Evolutionary conservation across 106 monocot species (phyloP).

Genomic region (Dioscorea zingiberensis): DNA sequence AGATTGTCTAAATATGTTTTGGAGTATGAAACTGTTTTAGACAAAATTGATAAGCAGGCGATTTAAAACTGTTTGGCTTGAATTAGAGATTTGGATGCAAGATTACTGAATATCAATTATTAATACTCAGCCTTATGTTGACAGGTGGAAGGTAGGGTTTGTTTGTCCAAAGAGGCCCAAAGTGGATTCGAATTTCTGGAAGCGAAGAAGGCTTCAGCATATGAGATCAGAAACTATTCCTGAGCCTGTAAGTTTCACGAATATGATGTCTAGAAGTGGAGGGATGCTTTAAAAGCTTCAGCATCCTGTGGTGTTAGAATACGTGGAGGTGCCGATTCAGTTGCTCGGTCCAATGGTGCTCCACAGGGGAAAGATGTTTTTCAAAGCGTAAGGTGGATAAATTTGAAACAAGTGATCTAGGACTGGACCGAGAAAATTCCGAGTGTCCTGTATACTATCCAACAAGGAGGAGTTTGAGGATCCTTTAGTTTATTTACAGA

Average conservation of each 20-base stretch:
- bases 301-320: conserved; percentile 33
- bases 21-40: too few relatives aligned
- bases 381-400: conserved; percentile 45
- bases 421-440: conserved; percentile 75
- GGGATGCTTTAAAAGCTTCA: conserved; percentile 54
- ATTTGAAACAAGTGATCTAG: conserved; percentile 59
- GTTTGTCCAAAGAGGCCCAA: conserved; percentile 45
- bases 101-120: too few relatives aligned
- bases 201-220: conserved; percentile 38
- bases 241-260: conserved; percentile 23
- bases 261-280: conserved; percentile 47
- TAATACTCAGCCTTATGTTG: too few relatives aligned
- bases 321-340: conserved; percentile 18
- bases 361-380: conserved; percentile 33
- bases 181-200: conserved; percentile 60
- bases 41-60: too few relatives aligned
- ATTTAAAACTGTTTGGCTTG: too few relatives aligned
- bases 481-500: conserved; percentile 68
- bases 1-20: too few relatives aligned
- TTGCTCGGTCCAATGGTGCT: conserved; percentile 2
- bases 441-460: conserved; percentile 85
- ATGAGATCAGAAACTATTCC: conserved; percentile 17
- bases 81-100: too few relatives aligned
- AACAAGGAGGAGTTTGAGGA: conserved; percentile 87
- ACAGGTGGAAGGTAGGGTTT: conserved; percentile 66